Percentiles rank a stretch among this genome's conserved stretches.
phyloP scores from a whole-genome alignment of 2,329 filamentous ascomycete genomes.

The Fusarium sacchari region DNA sequence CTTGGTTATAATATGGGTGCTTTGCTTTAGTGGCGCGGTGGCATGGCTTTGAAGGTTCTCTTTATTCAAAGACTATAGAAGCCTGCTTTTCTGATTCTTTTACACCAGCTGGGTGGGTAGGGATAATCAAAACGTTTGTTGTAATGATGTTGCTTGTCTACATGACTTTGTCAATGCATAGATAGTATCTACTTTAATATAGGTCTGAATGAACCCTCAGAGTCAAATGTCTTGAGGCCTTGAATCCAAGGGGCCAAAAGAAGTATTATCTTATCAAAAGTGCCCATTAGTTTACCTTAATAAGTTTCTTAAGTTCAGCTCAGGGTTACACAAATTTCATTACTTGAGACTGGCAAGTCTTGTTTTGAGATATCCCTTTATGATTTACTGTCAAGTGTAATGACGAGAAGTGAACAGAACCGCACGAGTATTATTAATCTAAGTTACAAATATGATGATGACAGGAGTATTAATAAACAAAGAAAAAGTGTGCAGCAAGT shows the following conservation, averaged over 20 bases:
- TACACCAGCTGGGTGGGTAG: conserved; percentile 1
- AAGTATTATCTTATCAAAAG: not conserved
- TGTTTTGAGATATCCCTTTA: not conserved
- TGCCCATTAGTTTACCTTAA: not conserved
- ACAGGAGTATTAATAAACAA: conserved; percentile 12
- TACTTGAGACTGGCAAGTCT: not conserved
- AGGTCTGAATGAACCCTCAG: not conserved
- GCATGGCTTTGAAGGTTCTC: conserved; percentile 8
- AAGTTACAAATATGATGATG: conserved; percentile 24
- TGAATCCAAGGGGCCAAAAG: not conserved
- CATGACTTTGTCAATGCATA: conserved; percentile 9
- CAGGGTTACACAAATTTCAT: not conserved
- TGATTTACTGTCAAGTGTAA: not conserved
- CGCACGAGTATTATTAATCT: conserved; percentile 27
- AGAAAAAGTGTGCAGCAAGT: conserved; percentile 14
- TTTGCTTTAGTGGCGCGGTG: conserved; percentile 11
- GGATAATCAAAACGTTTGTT: conserved; percentile 17
- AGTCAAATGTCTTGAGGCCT: not conserved
- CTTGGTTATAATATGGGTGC: conserved; percentile 16
- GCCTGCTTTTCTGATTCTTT: conserved; percentile 9
- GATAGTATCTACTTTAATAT: conserved; percentile 26
- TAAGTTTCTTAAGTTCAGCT: not conserved
- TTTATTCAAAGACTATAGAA: conserved; percentile 13
- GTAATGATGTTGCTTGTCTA: conserved; percentile 33
- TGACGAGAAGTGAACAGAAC: not conserved